Evolutionary conservation across 805 yeast genomes (phyloP), one percentile per base, ranked within the genome.

Genomic region (Wickerhamiella parazyma): DNA sequence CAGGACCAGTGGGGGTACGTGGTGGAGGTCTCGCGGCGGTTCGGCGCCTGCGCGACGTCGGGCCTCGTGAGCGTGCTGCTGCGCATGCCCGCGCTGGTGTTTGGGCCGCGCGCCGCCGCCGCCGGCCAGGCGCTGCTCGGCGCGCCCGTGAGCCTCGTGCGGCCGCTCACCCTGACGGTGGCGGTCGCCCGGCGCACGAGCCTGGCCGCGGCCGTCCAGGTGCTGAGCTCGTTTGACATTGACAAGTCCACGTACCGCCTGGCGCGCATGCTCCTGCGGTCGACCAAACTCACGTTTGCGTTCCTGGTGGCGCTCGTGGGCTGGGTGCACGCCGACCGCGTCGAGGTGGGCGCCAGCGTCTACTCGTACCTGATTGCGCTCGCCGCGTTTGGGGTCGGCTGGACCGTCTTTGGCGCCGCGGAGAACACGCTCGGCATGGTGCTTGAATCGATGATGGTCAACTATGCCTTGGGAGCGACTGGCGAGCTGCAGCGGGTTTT

Each of bases 341-440:
- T 53, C 16, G 55, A 53, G 26, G 55, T 56, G 19, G 55, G 53
- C 9, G 63, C 66, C 21, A 55, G 63, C 36, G 53, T 60, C 6
- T 65, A 64, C 42, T 68, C 67, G 4, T 66, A 64, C 42, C 49
- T 62, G 2, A 60, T 66, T 10, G 70, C 67, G 2, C 46, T 66
- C 8, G 48, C 65, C 8, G 65, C 65, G 3, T 62, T 61, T 19
- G 57, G 60, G 38, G 57, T 64, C 10, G 69, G 68, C 11, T 66
- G 68, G 68, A 60, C 64, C 14, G 59, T 66, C 6, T 56, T 65
- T 18, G 70, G 70, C 4, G 62, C 67, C 6, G 62, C 67, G 8
- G 70, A 66, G 45, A 66, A 66, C 12, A 58, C 62, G 11, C 53
- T 66, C 40, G 53, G 62, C 45, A 64, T 60, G 59, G 51, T 59